phyloP scores from a whole-genome alignment of 768 basidiomycete genomes.

The Chiua virens region DNA sequence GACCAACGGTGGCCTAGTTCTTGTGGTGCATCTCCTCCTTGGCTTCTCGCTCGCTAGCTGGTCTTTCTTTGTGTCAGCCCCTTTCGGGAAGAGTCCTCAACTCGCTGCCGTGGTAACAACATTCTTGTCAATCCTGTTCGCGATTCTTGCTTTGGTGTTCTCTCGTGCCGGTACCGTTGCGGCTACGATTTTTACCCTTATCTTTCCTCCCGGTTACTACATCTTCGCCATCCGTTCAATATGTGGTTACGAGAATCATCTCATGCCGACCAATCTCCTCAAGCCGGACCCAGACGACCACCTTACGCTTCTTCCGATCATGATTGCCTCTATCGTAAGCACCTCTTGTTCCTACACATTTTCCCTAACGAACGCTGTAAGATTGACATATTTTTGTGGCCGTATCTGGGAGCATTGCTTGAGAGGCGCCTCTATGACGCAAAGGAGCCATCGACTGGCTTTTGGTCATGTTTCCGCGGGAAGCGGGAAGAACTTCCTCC shows the following conservation, averaged over 20 bases:
- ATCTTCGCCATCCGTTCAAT: constrained; percentile 69
- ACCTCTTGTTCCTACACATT: neutral
- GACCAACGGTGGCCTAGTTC: constrained; percentile 58
- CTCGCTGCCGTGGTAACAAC: constrained; percentile 68
- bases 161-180: constrained; percentile 39
- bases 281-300: constrained; percentile 60
- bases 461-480: constrained; percentile 24
- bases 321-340: constrained; percentile 66
- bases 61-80: constrained; percentile 68
- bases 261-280: constrained; percentile 52
- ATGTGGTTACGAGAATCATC: constrained; percentile 64
- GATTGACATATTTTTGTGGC: constrained; percentile 77
- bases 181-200: constrained; percentile 61
- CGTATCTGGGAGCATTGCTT: constrained; percentile 57
- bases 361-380: constrained; percentile 20
- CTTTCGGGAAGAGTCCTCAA: constrained; percentile 72
- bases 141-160: constrained; percentile 63
- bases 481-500: constrained; percentile 18
- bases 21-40: constrained; percentile 64
- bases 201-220: constrained; percentile 79
- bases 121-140: constrained; percentile 63
- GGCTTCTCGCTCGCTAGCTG: constrained; percentile 68
- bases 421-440: constrained; percentile 67
- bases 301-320: constrained; percentile 52
- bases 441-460: constrained; percentile 32